These are phyloP conservation scores for Crithidia acanthocephali DNA, from an alignment of 208 protist genomes.

Conservation along the genomic window DNA sequence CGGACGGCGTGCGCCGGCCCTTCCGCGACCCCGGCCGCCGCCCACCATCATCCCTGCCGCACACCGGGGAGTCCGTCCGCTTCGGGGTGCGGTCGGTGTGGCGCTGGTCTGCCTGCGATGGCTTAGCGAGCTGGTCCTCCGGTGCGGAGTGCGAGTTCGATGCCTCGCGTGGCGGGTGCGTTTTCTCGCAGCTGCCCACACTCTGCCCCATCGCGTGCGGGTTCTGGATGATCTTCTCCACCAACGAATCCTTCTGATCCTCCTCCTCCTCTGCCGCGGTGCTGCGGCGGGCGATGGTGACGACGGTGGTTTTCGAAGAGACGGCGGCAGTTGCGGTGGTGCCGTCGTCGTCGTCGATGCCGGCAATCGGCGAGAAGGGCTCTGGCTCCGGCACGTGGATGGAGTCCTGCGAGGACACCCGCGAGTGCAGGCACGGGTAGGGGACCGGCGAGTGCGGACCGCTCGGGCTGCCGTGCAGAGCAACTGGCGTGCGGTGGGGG, in stretches of 20 bases:
- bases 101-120: background rate
- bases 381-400: background rate
- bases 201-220: conserved; percentile 18
- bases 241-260: conserved; percentile 61
- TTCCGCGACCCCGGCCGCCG: background rate
- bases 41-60: background rate
- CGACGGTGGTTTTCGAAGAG: background rate
- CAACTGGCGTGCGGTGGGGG: background rate
- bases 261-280: conserved; percentile 6
- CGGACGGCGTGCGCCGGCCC: background rate
- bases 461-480: background rate
- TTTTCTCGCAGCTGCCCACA: background rate
- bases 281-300: background rate
- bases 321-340: too few relatives aligned
- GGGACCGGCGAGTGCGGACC: background rate
- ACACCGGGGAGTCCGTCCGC: background rate
- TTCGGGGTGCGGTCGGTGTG: background rate
- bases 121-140: background rate
- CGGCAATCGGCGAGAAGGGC: background rate
- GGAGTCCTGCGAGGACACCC: conserved; percentile 3
- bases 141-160: conserved; percentile 9
- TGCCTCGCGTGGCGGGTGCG: conserved; percentile 14
- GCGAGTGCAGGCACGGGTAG: background rate
- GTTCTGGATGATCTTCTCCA: conserved; percentile 4
- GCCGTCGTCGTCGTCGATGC: background rate